A percentile compares a stretch with the other conserved stretches of the same genome.
Evolutionary conservation across 208 protist genomes (phyloP).

Genomic region (Acanthamoeba royreba): DNA sequence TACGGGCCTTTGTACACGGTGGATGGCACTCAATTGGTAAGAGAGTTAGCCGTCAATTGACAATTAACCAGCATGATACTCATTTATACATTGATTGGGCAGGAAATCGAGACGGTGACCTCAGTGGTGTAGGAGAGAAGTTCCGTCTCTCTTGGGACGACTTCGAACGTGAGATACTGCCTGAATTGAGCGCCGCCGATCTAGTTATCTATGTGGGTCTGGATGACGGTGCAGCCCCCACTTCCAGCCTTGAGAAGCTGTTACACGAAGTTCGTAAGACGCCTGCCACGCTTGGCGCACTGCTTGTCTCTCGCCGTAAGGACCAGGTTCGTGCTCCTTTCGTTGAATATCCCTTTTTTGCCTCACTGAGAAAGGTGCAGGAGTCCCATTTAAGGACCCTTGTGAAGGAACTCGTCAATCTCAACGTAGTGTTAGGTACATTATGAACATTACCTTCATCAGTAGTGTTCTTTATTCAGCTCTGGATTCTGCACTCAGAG

Average conservation of each 20-base stretch:
- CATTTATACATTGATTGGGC: too few species aligned
- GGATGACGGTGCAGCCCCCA: not conserved
- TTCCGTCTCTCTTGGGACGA: not conserved
- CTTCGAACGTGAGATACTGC: not conserved
- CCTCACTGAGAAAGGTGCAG: not conserved
- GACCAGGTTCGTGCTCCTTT: not conserved
- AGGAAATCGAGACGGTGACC: not conserved
- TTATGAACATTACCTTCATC: too few species aligned
- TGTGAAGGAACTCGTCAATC: too few species aligned
- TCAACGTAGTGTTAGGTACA: too few species aligned
- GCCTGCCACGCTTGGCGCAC: not conserved
- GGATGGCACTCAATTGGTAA: constrained; percentile 8
- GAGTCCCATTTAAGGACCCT: not conserved
- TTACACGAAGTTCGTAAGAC: not conserved
- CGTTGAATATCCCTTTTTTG: not conserved
- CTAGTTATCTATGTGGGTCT: not conserved
- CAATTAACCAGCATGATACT: too few species aligned
- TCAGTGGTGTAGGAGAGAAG: not conserved
- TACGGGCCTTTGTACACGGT: not conserved
- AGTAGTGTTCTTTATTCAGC: too few species aligned
- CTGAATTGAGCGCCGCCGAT: not conserved
- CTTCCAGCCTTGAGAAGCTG: not conserved
- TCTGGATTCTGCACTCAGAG: not conserved
- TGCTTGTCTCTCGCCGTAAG: not conserved
- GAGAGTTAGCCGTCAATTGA: not conserved